Evolutionary conservation across 192 early-diverging fungal genomes (phyloP), one percentile per base, ranked within the genome.

Genomic region (Coemansia sp.): DNA sequence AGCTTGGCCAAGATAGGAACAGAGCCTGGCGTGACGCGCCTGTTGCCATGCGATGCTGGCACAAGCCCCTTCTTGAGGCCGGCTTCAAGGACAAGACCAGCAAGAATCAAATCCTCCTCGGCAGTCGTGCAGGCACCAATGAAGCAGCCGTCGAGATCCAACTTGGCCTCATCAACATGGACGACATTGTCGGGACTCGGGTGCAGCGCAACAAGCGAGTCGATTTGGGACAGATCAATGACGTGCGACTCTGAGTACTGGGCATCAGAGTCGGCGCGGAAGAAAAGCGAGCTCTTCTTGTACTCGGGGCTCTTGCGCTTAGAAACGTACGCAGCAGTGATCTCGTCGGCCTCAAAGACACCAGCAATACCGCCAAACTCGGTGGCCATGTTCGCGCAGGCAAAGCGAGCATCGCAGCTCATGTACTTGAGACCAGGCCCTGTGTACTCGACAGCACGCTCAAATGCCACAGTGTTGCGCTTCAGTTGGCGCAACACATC

Each of bases 351-450:
- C 76, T 88, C 90, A 76, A 88, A 93, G 65, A 93, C 91, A 52
- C 91, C 91, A 56, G 91, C 91, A 78, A 93, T 93, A 60, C 89
- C 91, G 63, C 91, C 91, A 87, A 93, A 93, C 77, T 93, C 91
- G 61, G 91, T 93, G 67, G 89, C 86, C 91, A 93, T 93, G 85
- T 91, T 92, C 72, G 91, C 83, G 69, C 91, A 87, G 24, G 91
- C 90, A 69, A 93, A 91, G 52, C 92, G 87, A 34, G 90, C 91
- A 77, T 93, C 91, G 78, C 91, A 92, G 61, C 89, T 89, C 82
- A 92, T 85, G 83, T 93, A 86, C 77, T 92, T 86, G 39, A 92
- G 69, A 16, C 90, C 91, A 30, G 88, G 85, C 12, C 91, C 92
- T 33, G 87, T 90, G 83, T 89, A 92, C 72, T 92, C 90, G 56